Conservation (phyloP, 495 filamentous ascomycete species). For the Tetracladium setigerum region DNA sequence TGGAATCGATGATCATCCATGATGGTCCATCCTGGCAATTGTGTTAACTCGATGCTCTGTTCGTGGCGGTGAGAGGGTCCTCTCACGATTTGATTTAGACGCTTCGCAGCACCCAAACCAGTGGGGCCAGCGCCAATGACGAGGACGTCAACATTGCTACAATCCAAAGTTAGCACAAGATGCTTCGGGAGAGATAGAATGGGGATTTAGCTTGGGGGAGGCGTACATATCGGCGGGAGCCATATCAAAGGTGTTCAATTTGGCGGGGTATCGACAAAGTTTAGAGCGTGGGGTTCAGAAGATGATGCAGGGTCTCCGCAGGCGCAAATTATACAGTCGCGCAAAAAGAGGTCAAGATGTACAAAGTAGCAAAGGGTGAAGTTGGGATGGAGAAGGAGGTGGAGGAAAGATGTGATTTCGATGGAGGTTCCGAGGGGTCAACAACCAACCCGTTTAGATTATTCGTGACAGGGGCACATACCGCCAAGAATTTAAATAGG, state of each 20-base stretch:
- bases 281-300: too few species aligned
- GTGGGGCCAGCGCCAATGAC: slow-evolving; percentile 98
- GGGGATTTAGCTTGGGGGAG: slow-evolving; percentile 4
- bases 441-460: too few species aligned
- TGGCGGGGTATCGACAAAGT: neutral
- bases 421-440: too few species aligned
- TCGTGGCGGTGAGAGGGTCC: slow-evolving; percentile 12
- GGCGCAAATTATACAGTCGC: too few species aligned
- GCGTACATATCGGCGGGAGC: slow-evolving; percentile 33
- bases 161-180: slow-evolving; percentile 4
- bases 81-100: slow-evolving; percentile 88
- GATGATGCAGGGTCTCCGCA: too few species aligned
- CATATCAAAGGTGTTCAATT: slow-evolving; percentile 8
- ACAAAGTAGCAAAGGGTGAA: too few species aligned
- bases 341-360: too few species aligned
- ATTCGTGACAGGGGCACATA: too few species aligned
- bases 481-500: too few species aligned
- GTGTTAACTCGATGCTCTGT: slow-evolving; percentile 10
- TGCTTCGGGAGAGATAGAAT: neutral
- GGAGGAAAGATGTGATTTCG: too few species aligned
- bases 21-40: slow-evolving; percentile 68
- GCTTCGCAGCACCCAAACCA: slow-evolving; percentile 93
- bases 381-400: too few species aligned
- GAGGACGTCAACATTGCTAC: slow-evolving; percentile 88
- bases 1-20: slow-evolving; percentile 93